A percentile compares a stretch with the other conserved stretches of the same genome.
phyloP scores from a whole-genome alignment of 805 yeast genomes.

The Schwanniomyces vanrijiae region DNA sequence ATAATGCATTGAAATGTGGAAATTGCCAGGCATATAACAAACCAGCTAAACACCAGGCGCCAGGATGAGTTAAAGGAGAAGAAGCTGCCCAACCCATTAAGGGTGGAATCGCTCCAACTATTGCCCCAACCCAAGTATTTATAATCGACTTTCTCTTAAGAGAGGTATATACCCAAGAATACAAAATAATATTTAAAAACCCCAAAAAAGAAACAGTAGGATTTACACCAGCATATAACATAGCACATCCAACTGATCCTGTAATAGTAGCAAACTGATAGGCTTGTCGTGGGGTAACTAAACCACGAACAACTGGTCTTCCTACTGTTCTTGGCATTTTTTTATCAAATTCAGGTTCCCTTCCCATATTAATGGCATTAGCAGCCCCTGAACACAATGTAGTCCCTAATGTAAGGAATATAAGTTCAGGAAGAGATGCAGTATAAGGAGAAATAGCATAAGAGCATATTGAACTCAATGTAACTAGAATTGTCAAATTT shows the following conservation, averaged over 20 bases:
- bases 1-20: slow-evolving; percentile 92
- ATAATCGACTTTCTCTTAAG: slow-evolving; percentile 79
- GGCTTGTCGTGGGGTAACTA: slow-evolving; percentile 74
- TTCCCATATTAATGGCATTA: slow-evolving; percentile 94
- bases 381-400: slow-evolving; percentile 90
- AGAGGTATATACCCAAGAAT: slow-evolving; percentile 90
- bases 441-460: slow-evolving; percentile 89
- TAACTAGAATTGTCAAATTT: slow-evolving; percentile 79
- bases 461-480: slow-evolving; percentile 88
- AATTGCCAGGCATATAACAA: slow-evolving; percentile 96
- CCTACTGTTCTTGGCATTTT: slow-evolving; percentile 85
- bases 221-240: slow-evolving; percentile 79
- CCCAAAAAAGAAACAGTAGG: slow-evolving; percentile 85
- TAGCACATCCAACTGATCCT: slow-evolving; percentile 69
- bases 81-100: slow-evolving; percentile 98
- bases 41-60: slow-evolving; percentile 92
- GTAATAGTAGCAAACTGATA: slow-evolving; percentile 72
- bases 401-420: slow-evolving; percentile 80
- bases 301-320: slow-evolving; percentile 88
- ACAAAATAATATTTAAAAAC: slow-evolving; percentile 71
- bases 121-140: slow-evolving; percentile 98
- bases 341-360: slow-evolving; percentile 88
- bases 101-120: slow-evolving; percentile 99
- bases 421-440: slow-evolving; percentile 67
- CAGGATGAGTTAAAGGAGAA: slow-evolving; percentile 76